phyloP scores from a whole-genome alignment of 495 filamentous ascomycete species.

The Lepidopterella palustris region DNA sequence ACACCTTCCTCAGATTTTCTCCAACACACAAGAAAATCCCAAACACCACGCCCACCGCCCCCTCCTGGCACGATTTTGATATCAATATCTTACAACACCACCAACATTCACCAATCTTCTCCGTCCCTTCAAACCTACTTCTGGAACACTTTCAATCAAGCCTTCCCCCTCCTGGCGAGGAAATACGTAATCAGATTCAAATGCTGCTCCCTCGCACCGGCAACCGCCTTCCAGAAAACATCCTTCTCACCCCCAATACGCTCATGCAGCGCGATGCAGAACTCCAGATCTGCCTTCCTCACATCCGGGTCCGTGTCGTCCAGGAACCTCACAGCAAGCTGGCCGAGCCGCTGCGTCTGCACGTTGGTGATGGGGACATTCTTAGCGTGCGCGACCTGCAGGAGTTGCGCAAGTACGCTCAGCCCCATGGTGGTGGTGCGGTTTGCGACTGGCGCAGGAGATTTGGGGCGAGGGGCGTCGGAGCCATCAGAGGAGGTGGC shows the following conservation, averaged over 20 bases:
- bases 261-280: slow-evolving; percentile 68
- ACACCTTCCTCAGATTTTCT: too few relatives aligned
- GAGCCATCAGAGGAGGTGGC: slow-evolving; percentile 4
- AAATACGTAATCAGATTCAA: slow-evolving; percentile 41
- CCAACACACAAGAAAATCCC: too few relatives aligned
- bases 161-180: slow-evolving; percentile 34
- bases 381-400: slow-evolving; percentile 21
- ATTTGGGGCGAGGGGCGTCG: slow-evolving; percentile 8
- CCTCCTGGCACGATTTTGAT: too few relatives aligned
- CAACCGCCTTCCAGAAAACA: slow-evolving; percentile 38
- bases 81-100: too few relatives aligned
- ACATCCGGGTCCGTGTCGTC: slow-evolving; percentile 70
- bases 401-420: slow-evolving; percentile 20
- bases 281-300: slow-evolving; percentile 66
- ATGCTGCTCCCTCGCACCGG: slow-evolving; percentile 36
- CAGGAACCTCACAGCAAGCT: slow-evolving; percentile 55
- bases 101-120: too few relatives aligned
- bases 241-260: slow-evolving; percentile 50
- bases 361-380: slow-evolving; percentile 26
- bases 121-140: too few relatives aligned
- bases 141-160: too few relatives aligned
- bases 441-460: slow-evolving; percentile 23
- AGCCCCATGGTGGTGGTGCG: slow-evolving; percentile 26
- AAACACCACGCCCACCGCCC: too few relatives aligned
- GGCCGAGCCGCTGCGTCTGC: slow-evolving; percentile 41